Percentiles rank a stretch among this genome's conserved stretches.
These are phyloP conservation scores for Patellaria atrata DNA, from an alignment of 495 filamentous ascomycete species.

Conservation along the genomic window DNA sequence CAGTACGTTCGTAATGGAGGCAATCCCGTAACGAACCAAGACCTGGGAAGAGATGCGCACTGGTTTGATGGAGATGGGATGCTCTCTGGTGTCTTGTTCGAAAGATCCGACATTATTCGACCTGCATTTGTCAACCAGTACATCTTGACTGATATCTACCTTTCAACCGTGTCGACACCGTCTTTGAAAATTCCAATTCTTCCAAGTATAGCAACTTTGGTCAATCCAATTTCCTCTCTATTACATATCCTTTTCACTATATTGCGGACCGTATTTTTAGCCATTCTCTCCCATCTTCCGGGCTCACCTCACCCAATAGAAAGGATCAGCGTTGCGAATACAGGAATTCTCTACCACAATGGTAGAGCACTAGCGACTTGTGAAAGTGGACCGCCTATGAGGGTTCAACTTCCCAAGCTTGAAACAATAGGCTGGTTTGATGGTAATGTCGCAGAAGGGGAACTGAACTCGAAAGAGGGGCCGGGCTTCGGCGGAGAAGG, in stretches of 20 bases:
- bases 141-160: constrained; percentile 46
- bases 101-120: constrained; percentile 23
- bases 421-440: constrained; percentile 55
- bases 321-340: constrained; percentile 52
- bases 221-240: constrained; percentile 32
- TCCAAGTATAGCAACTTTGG: constrained; percentile 46
- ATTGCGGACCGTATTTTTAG: constrained; percentile 37
- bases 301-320: constrained; percentile 39
- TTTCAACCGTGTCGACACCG: constrained; percentile 32
- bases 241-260: constrained; percentile 33
- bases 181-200: constrained; percentile 37
- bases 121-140: constrained; percentile 52
- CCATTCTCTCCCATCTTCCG: constrained; percentile 38
- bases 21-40: constrained; percentile 48
- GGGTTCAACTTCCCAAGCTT: constrained; percentile 42
- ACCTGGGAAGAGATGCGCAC: constrained; percentile 40
- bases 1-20: constrained; percentile 57
- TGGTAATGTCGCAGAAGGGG: constrained; percentile 36
- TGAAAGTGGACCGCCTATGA: constrained; percentile 52
- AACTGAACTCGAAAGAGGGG: constrained; percentile 18
- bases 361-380: constrained; percentile 49
- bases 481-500: constrained; percentile 38
- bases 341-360: constrained; percentile 47
- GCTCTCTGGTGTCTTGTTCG: constrained; percentile 49
- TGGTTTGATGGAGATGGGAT: constrained; percentile 65